Percentiles rank a stretch among this genome's conserved stretches.
Conservation (phyloP, 2,329 filamentous ascomycete species). For the Domatiomyces catenatus region DNA sequence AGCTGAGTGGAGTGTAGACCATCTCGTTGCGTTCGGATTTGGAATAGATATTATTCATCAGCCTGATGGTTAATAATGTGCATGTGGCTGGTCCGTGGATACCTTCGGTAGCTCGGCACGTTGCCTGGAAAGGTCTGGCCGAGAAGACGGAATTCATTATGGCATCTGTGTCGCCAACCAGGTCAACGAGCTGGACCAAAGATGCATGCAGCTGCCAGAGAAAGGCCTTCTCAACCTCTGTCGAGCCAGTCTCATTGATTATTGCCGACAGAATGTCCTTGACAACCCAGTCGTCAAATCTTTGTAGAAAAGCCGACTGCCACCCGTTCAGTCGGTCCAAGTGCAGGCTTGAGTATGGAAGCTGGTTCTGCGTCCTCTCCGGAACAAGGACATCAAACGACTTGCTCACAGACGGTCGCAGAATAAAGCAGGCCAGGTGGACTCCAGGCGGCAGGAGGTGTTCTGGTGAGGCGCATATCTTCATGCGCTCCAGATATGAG, state of each 20-base stretch:
- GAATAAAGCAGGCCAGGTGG: slow-evolving; percentile 29
- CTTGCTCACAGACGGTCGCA: slow-evolving; percentile 35
- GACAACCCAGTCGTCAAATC: slow-evolving; percentile 28
- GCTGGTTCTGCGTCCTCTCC: slow-evolving; percentile 40
- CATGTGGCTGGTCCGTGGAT: slow-evolving; percentile 27
- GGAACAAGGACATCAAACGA: slow-evolving; percentile 51
- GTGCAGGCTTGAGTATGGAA: slow-evolving; percentile 44
- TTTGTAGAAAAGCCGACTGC: slow-evolving; percentile 39
- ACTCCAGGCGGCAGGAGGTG: slow-evolving; percentile 22
- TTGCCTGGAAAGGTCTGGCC: slow-evolving; percentile 23
- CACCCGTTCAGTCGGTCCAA: slow-evolving; percentile 38
- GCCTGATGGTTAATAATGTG: slow-evolving; percentile 38
- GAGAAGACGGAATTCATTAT: slow-evolving; percentile 25
- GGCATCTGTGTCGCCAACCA: slow-evolving; percentile 31
- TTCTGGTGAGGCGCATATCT: slow-evolving; percentile 31
- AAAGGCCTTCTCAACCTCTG: slow-evolving; percentile 21
- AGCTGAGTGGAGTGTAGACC: slow-evolving; percentile 45
- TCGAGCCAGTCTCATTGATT: slow-evolving; percentile 4
- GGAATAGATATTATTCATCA: slow-evolving; percentile 47
- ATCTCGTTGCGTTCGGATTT: slow-evolving; percentile 37
- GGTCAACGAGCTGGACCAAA: slow-evolving; percentile 23
- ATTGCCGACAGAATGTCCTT: slow-evolving; percentile 24
- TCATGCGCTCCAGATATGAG: slow-evolving; percentile 48
- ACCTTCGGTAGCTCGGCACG: slow-evolving; percentile 19
- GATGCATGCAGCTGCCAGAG: slow-evolving; percentile 34